phyloP scores from a whole-genome alignment of 768 basidiomycete species.

The Hydnomerulius pinastri region DNA sequence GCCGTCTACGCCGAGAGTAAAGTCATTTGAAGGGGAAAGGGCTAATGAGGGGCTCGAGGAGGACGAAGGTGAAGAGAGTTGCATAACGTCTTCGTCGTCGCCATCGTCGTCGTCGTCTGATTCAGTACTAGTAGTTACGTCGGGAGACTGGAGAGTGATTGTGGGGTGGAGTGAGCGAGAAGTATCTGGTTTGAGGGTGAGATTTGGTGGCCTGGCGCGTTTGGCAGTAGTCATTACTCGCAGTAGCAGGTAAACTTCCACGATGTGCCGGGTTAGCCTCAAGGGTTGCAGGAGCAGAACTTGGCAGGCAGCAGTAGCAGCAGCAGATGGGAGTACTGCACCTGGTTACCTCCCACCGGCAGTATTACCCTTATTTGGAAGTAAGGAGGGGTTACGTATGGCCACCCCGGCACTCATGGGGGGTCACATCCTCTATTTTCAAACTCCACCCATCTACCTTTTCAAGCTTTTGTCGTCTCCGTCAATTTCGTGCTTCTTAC shows the following conservation, averaged over 20 bases:
- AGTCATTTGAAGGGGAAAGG: slow-evolving; percentile 10
- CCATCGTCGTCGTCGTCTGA: slow-evolving; percentile 23
- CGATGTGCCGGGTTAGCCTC: too few relatives aligned
- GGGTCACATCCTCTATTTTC: slow-evolving; percentile 18
- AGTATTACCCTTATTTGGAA: neutral
- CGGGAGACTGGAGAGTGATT: slow-evolving; percentile 29
- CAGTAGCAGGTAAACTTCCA: neutral
- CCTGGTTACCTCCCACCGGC: slow-evolving; percentile 5
- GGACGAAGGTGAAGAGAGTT: slow-evolving; percentile 35
- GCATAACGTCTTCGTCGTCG: slow-evolving; percentile 31
- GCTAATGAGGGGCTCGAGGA: slow-evolving; percentile 22
- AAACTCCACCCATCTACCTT: slow-evolving; percentile 34
- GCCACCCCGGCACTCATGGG: slow-evolving; percentile 3
- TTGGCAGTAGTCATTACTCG: slow-evolving; percentile 21
- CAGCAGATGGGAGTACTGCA: too few relatives aligned
- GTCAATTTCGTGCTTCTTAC: slow-evolving; percentile 1
- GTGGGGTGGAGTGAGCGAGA: slow-evolving; percentile 36
- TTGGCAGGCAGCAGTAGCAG: too few relatives aligned
- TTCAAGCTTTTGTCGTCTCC: neutral
- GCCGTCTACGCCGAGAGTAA: slow-evolving; percentile 18
- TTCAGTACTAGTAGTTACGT: neutral
- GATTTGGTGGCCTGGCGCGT: slow-evolving; percentile 53
- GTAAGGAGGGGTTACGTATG: slow-evolving; percentile 11
- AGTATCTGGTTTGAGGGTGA: slow-evolving; percentile 40
- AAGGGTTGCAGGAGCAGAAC: too few relatives aligned